Evolutionary conservation across 495 filamentous ascomycete genomes (phyloP).

Genomic region (Xylaria grammica): DNA sequence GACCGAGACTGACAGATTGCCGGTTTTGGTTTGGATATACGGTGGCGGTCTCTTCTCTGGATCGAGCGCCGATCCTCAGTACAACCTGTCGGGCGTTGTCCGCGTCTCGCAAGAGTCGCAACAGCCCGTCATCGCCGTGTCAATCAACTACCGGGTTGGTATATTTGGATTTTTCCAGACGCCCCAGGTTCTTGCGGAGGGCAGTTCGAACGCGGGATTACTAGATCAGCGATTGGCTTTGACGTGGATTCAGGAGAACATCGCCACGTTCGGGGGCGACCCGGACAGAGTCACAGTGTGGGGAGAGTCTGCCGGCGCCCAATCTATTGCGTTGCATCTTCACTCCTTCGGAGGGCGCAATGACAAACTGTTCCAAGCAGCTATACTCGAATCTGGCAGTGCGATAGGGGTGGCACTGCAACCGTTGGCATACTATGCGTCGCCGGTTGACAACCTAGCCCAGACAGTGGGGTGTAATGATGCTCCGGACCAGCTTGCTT

Average conservation of each 20-base stretch:
- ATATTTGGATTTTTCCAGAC: not conserved
- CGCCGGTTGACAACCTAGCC: not conserved
- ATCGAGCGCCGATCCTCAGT: slow-evolving; percentile 50
- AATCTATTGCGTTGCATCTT: not conserved
- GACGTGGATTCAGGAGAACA: slow-evolving; percentile 54
- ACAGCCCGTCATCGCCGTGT: not conserved
- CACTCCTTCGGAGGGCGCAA: not conserved
- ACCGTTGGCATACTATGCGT: not conserved
- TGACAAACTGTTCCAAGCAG: not conserved
- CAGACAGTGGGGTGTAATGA: not conserved
- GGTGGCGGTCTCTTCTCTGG: slow-evolving; percentile 62
- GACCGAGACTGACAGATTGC: slow-evolving; percentile 21
- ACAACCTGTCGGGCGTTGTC: slow-evolving; percentile 45
- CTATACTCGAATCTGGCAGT: not conserved
- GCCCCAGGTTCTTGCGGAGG: not conserved
- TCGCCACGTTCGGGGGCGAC: slow-evolving; percentile 46
- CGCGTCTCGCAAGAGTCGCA: not conserved
- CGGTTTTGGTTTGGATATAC: slow-evolving; percentile 63
- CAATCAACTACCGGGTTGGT: not conserved
- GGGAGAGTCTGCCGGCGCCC: slow-evolving; percentile 47
- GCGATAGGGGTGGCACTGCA: not conserved
- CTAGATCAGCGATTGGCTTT: slow-evolving; percentile 41
- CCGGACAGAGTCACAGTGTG: slow-evolving; percentile 50
- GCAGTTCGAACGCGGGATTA: slow-evolving; percentile 8
- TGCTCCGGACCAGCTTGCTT: not conserved